These are phyloP conservation scores for Acrocalymma vagum DNA, from an alignment of 2,329 filamentous ascomycete species.

Conservation along the genomic window DNA sequence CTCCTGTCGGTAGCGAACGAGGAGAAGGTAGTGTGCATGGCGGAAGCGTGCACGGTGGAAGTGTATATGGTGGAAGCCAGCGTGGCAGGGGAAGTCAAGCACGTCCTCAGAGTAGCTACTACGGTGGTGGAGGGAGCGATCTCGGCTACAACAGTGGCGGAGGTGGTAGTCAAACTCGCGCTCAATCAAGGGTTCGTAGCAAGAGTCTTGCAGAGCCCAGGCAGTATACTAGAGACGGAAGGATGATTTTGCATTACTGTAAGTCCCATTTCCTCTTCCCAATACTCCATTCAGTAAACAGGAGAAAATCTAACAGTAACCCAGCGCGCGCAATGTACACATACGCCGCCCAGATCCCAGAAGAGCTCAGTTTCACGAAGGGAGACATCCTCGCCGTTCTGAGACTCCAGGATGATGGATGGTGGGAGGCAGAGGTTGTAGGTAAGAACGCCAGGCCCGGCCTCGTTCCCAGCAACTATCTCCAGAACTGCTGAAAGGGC, in stretches of 20 bases:
- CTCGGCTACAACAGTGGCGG: conserved; percentile 32
- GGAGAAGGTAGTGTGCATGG: conserved; percentile 51
- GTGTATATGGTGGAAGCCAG: conserved; percentile 17
- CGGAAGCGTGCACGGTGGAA: conserved; percentile 48
- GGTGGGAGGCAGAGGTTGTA: conserved; percentile 98
- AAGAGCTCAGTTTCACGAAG: conserved; percentile 92
- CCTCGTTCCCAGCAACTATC: conserved; percentile 72
- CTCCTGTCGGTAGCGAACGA: conserved; percentile 47
- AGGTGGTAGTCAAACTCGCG: conserved; percentile 34
- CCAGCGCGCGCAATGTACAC: conserved; percentile 91
- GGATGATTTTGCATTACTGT: conserved; percentile 93
- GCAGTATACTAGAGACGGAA: conserved; percentile 85
- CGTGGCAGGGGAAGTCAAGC: conserved; percentile 22
- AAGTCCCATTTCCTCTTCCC: conserved; percentile 56
- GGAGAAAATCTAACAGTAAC: conserved; percentile 9
- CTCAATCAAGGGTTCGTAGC: conserved; percentile 65
- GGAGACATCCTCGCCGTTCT: conserved; percentile 90
- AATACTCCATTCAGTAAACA: background rate
- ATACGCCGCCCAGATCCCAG: conserved; percentile 93
- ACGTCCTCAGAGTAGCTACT: conserved; percentile 57
- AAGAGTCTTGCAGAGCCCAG: conserved; percentile 89
- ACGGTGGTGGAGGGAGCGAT: conserved; percentile 42
- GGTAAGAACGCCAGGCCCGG: conserved; percentile 65
- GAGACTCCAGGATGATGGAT: conserved; percentile 93
- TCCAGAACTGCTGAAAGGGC: conserved; percentile 64